phyloP scores from a whole-genome alignment of 1,139 yeast species.

The Nakaseomyces uthaithaninus region DNA sequence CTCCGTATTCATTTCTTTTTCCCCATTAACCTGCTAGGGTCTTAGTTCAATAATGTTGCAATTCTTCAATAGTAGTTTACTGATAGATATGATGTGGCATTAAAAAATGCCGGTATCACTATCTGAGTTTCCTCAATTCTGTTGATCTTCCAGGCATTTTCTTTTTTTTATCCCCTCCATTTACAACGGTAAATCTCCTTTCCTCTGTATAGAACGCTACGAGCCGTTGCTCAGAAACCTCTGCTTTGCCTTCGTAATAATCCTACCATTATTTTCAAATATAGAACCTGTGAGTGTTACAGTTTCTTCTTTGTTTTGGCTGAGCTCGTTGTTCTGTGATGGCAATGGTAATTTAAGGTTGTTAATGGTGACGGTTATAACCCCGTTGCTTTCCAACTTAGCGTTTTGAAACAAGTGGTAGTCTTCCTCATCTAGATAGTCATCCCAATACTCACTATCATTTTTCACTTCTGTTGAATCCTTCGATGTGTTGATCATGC shows the following conservation, averaged over 20 bases:
- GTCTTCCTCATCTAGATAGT: conserved; percentile 25
- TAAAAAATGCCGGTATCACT: too few relatives aligned
- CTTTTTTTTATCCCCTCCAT: too few relatives aligned
- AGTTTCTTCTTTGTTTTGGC: background rate
- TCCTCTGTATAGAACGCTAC: too few relatives aligned
- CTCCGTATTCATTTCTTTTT: too few relatives aligned
- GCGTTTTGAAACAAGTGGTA: conserved; percentile 22
- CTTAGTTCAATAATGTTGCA: too few relatives aligned
- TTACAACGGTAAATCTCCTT: too few relatives aligned
- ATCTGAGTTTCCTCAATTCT: too few relatives aligned
- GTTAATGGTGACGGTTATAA: conserved; percentile 11
- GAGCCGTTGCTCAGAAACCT: conserved; percentile 9
- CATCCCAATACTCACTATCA: conserved; percentile 19
- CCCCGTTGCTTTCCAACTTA: conserved; percentile 20
- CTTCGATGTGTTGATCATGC: background rate
- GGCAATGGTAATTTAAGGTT: conserved; percentile 3
- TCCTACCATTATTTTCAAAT: conserved; percentile 9
- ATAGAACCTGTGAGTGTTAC: conserved; percentile 10
- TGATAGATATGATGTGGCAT: too few relatives aligned
- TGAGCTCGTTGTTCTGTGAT: background rate
- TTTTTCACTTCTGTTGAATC: conserved; percentile 3
- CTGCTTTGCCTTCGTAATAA: conserved; percentile 1
- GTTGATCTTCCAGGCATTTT: too few relatives aligned
- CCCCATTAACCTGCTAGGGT: too few relatives aligned
- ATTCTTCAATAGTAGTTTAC: too few relatives aligned